Conservation (phyloP, 1,284 basidiomycete genomes). For the Sanghuangporus weigelae region DNA sequence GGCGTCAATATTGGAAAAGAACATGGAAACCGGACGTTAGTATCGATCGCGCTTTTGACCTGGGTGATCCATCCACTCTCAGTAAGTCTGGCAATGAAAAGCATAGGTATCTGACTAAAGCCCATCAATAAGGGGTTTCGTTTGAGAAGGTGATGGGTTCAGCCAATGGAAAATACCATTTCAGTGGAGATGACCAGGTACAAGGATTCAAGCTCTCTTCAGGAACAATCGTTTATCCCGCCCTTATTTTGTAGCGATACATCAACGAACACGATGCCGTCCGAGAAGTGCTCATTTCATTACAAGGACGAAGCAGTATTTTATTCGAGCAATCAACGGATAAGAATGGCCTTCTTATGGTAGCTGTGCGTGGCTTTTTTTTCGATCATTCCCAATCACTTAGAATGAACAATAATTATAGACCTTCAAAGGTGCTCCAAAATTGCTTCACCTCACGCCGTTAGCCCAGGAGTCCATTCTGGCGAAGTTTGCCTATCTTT, state of each 20-base stretch:
- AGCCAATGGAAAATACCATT: not conserved
- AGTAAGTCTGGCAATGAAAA: slow-evolving; percentile 33
- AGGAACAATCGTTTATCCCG: not conserved
- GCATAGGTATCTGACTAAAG: not conserved
- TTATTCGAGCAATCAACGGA: slow-evolving; percentile 42
- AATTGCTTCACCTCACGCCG: slow-evolving; percentile 59
- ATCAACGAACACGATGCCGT: slow-evolving; percentile 70
- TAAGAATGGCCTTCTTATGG: slow-evolving; percentile 26
- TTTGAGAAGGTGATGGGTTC: slow-evolving; percentile 32
- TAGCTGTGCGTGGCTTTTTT: slow-evolving; percentile 15
- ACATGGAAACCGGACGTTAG: slow-evolving; percentile 49
- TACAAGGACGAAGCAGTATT: slow-evolving; percentile 64
- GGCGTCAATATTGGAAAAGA: slow-evolving; percentile 64
- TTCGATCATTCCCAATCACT: not conserved
- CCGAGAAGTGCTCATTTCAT: slow-evolving; percentile 64
- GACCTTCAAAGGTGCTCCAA: slow-evolving; percentile 49
- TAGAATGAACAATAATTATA: slow-evolving; percentile 22
- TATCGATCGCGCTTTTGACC: slow-evolving; percentile 43
- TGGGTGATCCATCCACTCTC: slow-evolving; percentile 64
- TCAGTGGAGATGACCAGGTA: not conserved
- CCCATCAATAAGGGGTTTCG: slow-evolving; percentile 38
- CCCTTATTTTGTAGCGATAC: slow-evolving; percentile 40
- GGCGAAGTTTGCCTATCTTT: slow-evolving; percentile 44
- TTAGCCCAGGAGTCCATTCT: slow-evolving; percentile 60
- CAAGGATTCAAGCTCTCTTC: not conserved